These are phyloP conservation scores for Asterochloris sp. DNA, from an alignment of 139 green algal genomes.

Conservation along the genomic window DNA sequence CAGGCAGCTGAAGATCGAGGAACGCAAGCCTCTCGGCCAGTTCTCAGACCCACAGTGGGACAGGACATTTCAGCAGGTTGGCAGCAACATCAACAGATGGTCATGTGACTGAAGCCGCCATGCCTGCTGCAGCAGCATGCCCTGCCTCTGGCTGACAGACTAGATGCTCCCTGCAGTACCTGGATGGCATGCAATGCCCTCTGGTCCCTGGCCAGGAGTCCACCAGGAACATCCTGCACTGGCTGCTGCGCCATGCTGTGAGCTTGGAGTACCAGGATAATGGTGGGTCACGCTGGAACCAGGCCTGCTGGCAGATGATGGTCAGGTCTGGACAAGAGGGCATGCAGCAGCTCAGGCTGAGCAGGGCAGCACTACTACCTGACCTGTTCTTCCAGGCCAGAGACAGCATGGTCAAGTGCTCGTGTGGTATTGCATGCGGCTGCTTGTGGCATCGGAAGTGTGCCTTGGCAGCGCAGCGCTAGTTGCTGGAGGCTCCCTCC, in stretches of 20 bases:
- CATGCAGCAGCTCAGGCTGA: too few species aligned
- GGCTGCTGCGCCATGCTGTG: conserved; percentile 38
- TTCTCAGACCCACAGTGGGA: background rate
- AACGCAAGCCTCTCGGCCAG: background rate
- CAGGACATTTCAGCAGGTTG: background rate
- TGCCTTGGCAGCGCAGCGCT: background rate
- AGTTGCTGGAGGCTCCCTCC: too few species aligned
- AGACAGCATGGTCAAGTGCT: background rate
- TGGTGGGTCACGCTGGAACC: background rate
- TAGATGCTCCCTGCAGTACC: conserved; percentile 26
- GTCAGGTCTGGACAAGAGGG: too few species aligned
- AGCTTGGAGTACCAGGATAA: conserved; percentile 31
- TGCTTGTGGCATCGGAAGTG: background rate
- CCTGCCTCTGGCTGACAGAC: background rate
- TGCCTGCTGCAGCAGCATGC: background rate
- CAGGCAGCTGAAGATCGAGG: conserved; percentile 2
- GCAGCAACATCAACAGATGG: background rate
- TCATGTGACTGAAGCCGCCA: background rate
- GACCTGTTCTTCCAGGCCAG: background rate
- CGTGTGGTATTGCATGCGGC: background rate
- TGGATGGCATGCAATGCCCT: conserved; percentile 51
- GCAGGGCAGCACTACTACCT: background rate
- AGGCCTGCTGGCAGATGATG: background rate
- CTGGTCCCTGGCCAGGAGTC: background rate
- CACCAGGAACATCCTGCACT: conserved; percentile 25